phyloP scores from a whole-genome alignment of 257 asterid species.

The Solanum lycopersicoides region DNA sequence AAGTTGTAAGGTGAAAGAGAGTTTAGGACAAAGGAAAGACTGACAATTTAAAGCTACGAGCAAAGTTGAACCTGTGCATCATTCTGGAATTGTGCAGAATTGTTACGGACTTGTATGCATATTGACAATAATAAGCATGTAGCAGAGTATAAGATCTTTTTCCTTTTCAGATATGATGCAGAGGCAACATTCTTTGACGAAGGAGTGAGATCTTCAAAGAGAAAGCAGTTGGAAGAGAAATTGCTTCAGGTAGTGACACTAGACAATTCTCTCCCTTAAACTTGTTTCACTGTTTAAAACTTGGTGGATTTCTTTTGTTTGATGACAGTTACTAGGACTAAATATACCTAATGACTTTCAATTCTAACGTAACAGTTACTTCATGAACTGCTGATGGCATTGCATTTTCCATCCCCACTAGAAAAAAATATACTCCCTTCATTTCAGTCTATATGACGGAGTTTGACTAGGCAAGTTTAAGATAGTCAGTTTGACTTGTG shows the following conservation, averaged over 20 bases:
- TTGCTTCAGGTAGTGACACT: slow-evolving; percentile 60
- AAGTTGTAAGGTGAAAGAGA: background rate
- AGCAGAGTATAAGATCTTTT: background rate
- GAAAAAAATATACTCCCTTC: background rate
- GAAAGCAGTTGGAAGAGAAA: slow-evolving; percentile 88
- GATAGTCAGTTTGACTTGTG: background rate
- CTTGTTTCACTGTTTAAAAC: background rate
- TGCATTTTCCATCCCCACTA: background rate
- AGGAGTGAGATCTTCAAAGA: slow-evolving; percentile 74
- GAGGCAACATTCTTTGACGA: slow-evolving; percentile 96
- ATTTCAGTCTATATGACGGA: background rate
- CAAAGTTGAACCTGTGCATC: background rate
- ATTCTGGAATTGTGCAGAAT: background rate
- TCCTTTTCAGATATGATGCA: slow-evolving; percentile 57
- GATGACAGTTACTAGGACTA: background rate
- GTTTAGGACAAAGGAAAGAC: background rate
- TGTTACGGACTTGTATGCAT: background rate
- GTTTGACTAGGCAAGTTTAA: background rate
- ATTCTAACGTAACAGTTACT: background rate
- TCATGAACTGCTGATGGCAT: background rate
- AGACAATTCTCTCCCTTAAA: background rate
- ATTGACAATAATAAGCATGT: background rate
- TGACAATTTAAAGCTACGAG: background rate
- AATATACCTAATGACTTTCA: background rate
- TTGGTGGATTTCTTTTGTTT: background rate